Conservation (phyloP, 1,139 yeast genomes). For the Kodamaea fungicola region DNA sequence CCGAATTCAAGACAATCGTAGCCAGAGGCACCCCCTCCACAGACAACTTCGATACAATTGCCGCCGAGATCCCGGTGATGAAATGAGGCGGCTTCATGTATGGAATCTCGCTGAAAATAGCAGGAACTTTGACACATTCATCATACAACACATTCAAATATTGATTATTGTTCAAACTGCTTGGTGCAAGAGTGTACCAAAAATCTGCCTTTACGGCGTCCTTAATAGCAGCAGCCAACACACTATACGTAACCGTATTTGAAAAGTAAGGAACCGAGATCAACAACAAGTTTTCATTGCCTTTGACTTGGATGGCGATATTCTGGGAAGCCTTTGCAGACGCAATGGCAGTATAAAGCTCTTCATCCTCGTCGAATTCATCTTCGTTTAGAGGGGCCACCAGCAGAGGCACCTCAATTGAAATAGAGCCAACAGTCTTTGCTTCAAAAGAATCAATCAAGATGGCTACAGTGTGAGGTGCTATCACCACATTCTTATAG, state of each 20-base stretch:
- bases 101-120: conserved; percentile 22
- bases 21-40: conserved; percentile 8
- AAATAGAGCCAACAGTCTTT: conserved; percentile 19
- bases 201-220: conserved; percentile 7
- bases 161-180: conserved; percentile 29
- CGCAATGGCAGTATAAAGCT: conserved; percentile 40
- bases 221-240: conserved; percentile 24
- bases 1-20: conserved; percentile 44
- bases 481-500: conserved; percentile 18
- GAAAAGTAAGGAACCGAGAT: conserved; percentile 33
- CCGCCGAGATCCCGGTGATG: conserved; percentile 50
- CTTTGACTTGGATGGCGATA: conserved; percentile 23
- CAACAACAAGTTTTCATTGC: conserved; percentile 11
- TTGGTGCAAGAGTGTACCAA: conserved; percentile 36
- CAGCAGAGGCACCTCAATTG: conserved; percentile 21
- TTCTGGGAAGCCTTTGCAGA: conserved; percentile 21
- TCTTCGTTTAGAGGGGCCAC: conserved; percentile 14
- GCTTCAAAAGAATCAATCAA: conserved; percentile 20
- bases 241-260: conserved; percentile 29
- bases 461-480: conserved; percentile 28
- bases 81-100: conserved; percentile 51
- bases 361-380: conserved; percentile 55
- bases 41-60: conserved; percentile 31
- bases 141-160: conserved; percentile 18
- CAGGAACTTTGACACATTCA: conserved; percentile 2